phyloP scores from a whole-genome alignment of 2,329 filamentous ascomycete species.

The Arthrobotrys sphaeroides region DNA sequence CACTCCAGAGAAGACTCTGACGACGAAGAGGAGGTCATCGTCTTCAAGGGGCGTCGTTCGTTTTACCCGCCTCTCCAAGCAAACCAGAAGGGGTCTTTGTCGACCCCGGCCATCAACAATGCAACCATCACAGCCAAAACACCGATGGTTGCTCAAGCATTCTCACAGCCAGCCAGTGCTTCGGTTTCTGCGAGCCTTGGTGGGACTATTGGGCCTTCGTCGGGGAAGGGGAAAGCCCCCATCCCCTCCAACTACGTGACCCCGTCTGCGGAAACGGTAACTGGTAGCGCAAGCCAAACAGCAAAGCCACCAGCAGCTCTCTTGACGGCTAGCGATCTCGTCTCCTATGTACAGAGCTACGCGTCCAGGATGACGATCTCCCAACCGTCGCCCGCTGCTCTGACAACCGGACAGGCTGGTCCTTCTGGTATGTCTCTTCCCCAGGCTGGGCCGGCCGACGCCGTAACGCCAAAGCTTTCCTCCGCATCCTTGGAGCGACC shows the following conservation, averaged over 20 bases:
- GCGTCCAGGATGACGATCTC: slow-evolving; percentile 30
- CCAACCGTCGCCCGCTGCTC: background rate
- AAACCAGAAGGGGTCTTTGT: slow-evolving; percentile 15
- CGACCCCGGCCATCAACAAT: slow-evolving; percentile 34
- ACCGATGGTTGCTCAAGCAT: slow-evolving; percentile 43
- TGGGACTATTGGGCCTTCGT: background rate
- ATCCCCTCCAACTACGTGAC: slow-evolving; percentile 21
- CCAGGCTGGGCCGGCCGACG: slow-evolving; percentile 17
- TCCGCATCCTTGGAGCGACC: slow-evolving; percentile 42
- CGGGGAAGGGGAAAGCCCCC: slow-evolving; percentile 29
- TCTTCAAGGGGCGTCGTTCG: slow-evolving; percentile 35
- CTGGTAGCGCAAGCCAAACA: background rate
- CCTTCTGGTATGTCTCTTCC: slow-evolving; percentile 11
- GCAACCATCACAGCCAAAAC: slow-evolving; percentile 41
- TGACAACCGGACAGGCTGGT: background rate
- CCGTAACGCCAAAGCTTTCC: slow-evolving; percentile 40
- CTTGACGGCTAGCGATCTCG: slow-evolving; percentile 53
- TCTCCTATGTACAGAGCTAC: slow-evolving; percentile 54
- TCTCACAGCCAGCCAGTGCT: background rate
- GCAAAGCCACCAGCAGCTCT: slow-evolving; percentile 2
- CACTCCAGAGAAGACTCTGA: slow-evolving; percentile 50
- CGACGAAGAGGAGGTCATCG: slow-evolving; percentile 55
- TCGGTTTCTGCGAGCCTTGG: background rate
- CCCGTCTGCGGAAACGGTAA: slow-evolving; percentile 1
- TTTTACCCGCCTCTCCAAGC: slow-evolving; percentile 23